phyloP scores from a whole-genome alignment of 208 protist genomes.

The Histomonas meleagridis region DNA sequence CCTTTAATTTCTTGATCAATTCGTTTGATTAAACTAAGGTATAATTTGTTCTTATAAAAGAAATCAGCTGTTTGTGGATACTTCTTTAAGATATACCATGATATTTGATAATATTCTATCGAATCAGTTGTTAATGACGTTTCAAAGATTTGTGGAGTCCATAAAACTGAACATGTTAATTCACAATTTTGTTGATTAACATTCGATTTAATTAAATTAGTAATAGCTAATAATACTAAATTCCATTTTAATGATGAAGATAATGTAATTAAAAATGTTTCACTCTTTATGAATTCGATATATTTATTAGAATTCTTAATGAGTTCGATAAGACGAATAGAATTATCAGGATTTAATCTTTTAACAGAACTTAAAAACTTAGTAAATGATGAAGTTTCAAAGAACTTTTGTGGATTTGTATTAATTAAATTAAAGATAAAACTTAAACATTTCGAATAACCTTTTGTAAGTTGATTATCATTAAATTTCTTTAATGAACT shows the following conservation, averaged over 20 bases:
- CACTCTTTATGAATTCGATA: background rate
- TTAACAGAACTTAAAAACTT: background rate
- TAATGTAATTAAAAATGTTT: background rate
- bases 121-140: background rate
- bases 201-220: background rate
- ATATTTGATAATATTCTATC: background rate
- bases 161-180: background rate
- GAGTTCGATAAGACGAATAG: background rate
- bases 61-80: background rate
- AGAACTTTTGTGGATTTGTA: background rate
- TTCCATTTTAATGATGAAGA: background rate
- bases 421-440: background rate
- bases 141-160: background rate
- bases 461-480: background rate
- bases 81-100: background rate
- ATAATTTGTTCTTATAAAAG: too few species aligned
- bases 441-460: background rate
- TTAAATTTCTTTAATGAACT: background rate
- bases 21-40: too few species aligned
- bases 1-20: too few species aligned
- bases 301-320: background rate
- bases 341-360: too few species aligned
- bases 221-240: background rate
- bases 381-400: background rate
- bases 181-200: background rate